These are phyloP conservation scores for Yarrowia galli DNA, from an alignment of 1,139 yeast species.

Conservation along the genomic window DNA sequence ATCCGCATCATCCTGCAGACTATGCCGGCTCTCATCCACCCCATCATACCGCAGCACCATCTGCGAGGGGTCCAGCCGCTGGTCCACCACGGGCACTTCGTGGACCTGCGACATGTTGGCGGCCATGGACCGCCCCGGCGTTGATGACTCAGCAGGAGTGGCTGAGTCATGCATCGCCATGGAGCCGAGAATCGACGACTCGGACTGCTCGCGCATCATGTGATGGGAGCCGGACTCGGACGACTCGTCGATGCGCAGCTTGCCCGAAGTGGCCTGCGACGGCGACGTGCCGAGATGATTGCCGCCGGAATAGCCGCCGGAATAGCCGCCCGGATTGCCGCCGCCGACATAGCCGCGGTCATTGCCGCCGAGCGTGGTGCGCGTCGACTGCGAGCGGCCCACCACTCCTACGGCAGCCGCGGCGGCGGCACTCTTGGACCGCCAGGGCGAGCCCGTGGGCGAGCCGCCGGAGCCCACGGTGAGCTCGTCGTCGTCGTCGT, in stretches of 20 bases:
- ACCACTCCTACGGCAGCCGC: neutral
- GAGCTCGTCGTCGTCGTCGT: conserved; percentile 43
- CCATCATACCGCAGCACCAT: conserved; percentile 60
- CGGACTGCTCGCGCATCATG: conserved; percentile 33
- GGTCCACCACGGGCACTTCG: conserved; percentile 63
- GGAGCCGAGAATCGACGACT: conserved; percentile 16
- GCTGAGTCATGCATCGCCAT: conserved; percentile 4
- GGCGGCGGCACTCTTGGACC: neutral
- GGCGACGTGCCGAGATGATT: conserved; percentile 1
- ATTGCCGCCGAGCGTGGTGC: conserved; percentile 12
- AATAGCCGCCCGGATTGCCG: neutral
- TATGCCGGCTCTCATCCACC: conserved; percentile 62
- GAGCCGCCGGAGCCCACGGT: conserved; percentile 38
- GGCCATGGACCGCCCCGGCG: conserved; percentile 5
- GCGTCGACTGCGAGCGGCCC: neutral
- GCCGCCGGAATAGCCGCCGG: neutral
- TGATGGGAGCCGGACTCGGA: neutral
- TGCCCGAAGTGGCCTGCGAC: conserved; percentile 11
- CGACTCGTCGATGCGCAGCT: conserved; percentile 32
- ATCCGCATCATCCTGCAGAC: conserved; percentile 77
- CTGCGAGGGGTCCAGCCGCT: conserved; percentile 70
- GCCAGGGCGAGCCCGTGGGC: conserved; percentile 33
- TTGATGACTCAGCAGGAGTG: neutral
- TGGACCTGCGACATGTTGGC: conserved; percentile 27
- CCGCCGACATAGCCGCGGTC: neutral